These are phyloP conservation scores for Citrus maxima DNA, from an alignment of 345 rosid species.

Conservation along the genomic window DNA sequence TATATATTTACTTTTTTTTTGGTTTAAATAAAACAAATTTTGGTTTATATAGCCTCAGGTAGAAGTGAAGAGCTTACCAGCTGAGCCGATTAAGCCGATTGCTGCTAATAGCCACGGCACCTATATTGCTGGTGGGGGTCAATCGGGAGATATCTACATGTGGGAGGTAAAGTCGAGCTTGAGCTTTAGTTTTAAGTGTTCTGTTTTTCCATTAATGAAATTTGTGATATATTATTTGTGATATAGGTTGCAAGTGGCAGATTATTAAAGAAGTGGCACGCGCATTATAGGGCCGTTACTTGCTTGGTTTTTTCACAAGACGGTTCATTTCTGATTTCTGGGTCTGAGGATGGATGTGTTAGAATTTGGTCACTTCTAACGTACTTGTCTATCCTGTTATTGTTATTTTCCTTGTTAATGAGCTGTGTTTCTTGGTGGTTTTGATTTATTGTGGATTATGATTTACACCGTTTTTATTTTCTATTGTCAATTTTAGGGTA, in stretches of 20 bases:
- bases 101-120: conserved; percentile 67
- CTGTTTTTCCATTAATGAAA: neutral
- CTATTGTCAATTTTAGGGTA: conserved; percentile 36
- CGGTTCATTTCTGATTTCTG: conserved; percentile 70
- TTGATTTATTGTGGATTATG: neutral
- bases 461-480: neutral
- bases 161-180: conserved; percentile 63
- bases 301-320: conserved; percentile 77
- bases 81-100: conserved; percentile 67
- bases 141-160: conserved; percentile 60
- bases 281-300: conserved; percentile 67
- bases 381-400: conserved; percentile 28
- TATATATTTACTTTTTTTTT: neutral
- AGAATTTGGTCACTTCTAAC: conserved; percentile 78
- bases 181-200: neutral
- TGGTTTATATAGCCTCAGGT: conserved; percentile 60
- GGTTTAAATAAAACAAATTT: neutral
- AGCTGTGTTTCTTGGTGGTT: neutral
- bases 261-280: conserved; percentile 80
- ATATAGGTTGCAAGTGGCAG: conserved; percentile 70
- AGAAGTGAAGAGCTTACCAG: conserved; percentile 72
- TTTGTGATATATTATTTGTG: neutral
- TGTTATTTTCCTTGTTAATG: neutral
- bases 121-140: conserved; percentile 78
- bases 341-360: conserved; percentile 76